Evolutionary conservation across 2,329 filamentous ascomycete genomes (phyloP).

Genomic region (Apiospora aurea): DNA sequence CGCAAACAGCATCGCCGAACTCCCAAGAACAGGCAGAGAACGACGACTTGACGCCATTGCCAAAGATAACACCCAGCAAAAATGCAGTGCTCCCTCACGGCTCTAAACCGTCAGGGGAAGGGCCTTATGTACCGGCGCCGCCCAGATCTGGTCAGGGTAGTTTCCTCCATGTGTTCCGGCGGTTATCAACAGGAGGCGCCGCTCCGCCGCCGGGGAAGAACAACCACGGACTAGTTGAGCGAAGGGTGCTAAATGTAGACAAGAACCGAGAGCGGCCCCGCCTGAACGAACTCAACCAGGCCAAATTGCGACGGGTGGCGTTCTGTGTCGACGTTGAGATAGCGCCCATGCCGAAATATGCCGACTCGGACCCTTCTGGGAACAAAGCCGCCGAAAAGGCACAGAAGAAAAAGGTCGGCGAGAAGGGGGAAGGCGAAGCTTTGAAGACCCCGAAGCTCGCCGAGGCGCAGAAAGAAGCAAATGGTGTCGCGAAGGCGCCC

Average conservation of each 20-base stretch:
- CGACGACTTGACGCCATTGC: slow-evolving; percentile 52
- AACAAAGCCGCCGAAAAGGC: slow-evolving; percentile 60
- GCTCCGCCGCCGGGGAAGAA: slow-evolving; percentile 57
- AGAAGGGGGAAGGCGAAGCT: slow-evolving; percentile 77
- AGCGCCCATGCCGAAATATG: slow-evolving; percentile 82
- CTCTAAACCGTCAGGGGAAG: slow-evolving; percentile 62
- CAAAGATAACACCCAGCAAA: slow-evolving; percentile 58
- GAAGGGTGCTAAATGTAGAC: slow-evolving; percentile 86
- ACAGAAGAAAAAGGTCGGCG: slow-evolving; percentile 68
- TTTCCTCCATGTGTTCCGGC: slow-evolving; percentile 81
- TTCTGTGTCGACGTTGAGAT: slow-evolving; percentile 99
- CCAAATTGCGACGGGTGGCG: slow-evolving; percentile 84
- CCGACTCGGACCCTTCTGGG: slow-evolving; percentile 63
- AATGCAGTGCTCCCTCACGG: slow-evolving; percentile 67
- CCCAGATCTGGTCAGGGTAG: slow-evolving; percentile 73
- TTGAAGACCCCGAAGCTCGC: slow-evolving; percentile 70
- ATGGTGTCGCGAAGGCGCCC: slow-evolving; percentile 50
- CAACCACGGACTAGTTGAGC: slow-evolving; percentile 76
- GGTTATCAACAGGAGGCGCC: slow-evolving; percentile 72
- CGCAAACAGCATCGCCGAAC: slow-evolving; percentile 24
- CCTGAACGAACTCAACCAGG: slow-evolving; percentile 79
- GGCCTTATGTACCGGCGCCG: slow-evolving; percentile 76
- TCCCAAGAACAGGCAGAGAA: slow-evolving; percentile 27
- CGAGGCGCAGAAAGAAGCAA: slow-evolving; percentile 64
- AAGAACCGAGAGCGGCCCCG: slow-evolving; percentile 78